A percentile compares a stretch with the other conserved stretches of the same genome.
Evolutionary conservation across 176 grass and related monocot species (phyloP).

Genomic region (Areca catechu): DNA sequence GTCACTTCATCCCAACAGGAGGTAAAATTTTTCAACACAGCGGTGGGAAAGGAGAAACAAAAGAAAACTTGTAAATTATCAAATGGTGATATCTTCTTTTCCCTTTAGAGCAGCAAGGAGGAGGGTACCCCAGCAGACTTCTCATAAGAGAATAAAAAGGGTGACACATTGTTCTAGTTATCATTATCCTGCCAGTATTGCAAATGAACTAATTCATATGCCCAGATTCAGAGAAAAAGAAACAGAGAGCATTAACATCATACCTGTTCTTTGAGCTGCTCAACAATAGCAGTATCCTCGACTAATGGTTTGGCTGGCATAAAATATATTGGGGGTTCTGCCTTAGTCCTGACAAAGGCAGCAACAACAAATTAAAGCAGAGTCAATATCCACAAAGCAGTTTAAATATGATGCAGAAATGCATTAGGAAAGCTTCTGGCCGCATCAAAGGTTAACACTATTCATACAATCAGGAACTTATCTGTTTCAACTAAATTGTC

Average conservation of each 20-base stretch:
- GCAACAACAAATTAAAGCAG: conserved; percentile 18
- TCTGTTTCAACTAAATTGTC: conserved; percentile 99
- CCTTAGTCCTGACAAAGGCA: conserved; percentile 74
- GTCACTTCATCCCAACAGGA: no score
- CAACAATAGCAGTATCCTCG: conserved; percentile 47
- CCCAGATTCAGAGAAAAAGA: background rate
- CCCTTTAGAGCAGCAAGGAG: no score
- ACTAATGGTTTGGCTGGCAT: conserved; percentile 67
- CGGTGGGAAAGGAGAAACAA: no score
- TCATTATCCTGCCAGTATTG: background rate
- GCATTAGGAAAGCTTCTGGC: background rate
- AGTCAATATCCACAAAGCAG: background rate
- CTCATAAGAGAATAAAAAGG: no score
- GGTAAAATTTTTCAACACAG: no score
- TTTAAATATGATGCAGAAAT: conserved; percentile 9
- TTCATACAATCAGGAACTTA: conserved; percentile 71
- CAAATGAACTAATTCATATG: background rate
- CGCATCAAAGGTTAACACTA: conserved; percentile 38
- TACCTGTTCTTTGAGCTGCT: conserved; percentile 73
- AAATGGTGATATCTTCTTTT: no score
- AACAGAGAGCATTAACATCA: background rate
- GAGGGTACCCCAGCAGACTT: no score
- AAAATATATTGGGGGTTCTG: conserved; percentile 91
- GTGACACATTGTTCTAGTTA: no score
- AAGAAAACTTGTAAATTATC: no score